phyloP scores from a whole-genome alignment of 192 early-diverging fungal species.

The Gamsiella multidivaricata region DNA sequence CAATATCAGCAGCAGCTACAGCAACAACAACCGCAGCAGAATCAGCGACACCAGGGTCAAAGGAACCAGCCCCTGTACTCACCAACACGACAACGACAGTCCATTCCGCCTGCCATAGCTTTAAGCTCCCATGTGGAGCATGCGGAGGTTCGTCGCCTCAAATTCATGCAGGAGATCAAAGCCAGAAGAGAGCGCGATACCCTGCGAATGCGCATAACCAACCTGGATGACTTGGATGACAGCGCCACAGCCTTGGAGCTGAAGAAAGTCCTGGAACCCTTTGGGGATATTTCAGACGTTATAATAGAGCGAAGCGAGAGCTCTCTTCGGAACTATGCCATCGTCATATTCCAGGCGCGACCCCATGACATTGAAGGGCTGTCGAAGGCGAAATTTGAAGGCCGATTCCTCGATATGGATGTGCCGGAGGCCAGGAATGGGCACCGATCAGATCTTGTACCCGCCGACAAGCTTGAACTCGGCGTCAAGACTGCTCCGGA shows the following conservation, averaged over 20 bases:
- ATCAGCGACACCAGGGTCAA: neutral
- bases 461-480: constrained; percentile 14
- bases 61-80: too few relatives aligned
- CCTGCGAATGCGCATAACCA: constrained; percentile 17
- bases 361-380: constrained; percentile 18
- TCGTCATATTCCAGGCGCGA: constrained; percentile 7
- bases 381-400: constrained; percentile 11
- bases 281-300: constrained; percentile 30
- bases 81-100: too few relatives aligned
- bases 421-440: neutral
- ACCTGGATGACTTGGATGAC: constrained; percentile 2
- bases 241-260: constrained; percentile 3
- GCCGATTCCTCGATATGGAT: constrained; percentile 25
- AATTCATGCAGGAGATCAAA: neutral
- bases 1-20: neutral
- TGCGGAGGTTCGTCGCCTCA: neutral
- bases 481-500: constrained; percentile 13
- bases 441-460: neutral
- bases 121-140: neutral
- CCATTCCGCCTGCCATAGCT: neutral
- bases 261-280: constrained; percentile 9
- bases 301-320: constrained; percentile 23
- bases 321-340: neutral
- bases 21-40: neutral
- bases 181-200: neutral